Evolutionary conservation across 352 stramenopile genomes (phyloP), one percentile per base, ranked within the genome.

Genomic region (Sclerospora graminicola): DNA sequence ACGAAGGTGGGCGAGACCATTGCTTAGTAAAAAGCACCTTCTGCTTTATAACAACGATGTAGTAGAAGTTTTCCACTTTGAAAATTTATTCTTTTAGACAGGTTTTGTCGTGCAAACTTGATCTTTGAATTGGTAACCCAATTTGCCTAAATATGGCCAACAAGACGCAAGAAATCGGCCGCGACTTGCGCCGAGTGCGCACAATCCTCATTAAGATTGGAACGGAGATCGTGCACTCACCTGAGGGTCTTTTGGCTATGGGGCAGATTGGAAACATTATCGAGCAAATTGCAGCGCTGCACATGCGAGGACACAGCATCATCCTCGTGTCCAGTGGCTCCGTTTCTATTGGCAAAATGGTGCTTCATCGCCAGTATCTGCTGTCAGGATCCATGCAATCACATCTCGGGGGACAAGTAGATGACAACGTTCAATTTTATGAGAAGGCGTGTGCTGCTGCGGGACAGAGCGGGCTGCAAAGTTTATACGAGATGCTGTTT

Each of bases 141-240:
- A 26, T 26, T 26, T 26, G 21, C 21, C 21, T 26, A 26, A 26
- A 26, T n/a, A 26, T 26, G 21, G 21, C 21, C 21, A 26, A 6
- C 8, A 33, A 50, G 14, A 56, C 55, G 48, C 52, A 41, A 14
- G 52, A 51, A 21, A 34, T 42, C 24, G 65, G 69, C 9, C 63
- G 53, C 29, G 66, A 83, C 31, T 50, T 85, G 28, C 63, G 69
- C 41, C 69, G 70, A 42, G 54, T 70, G 34, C 73, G 69, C 49
- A 87, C 74, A 16, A 82, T 91, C 51, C 64, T 91, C 27, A 66
- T 91, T 47, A 91, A 91, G 49, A 84, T 91, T 52, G 79, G 79
- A 54, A 89, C 76, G 20, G 79, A 91, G 59, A 87, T 89, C 47
- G 77, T 91, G 42, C 74, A 87, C 61, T 89, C 76, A 34, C 54